Evolutionary conservation across 2,329 filamentous ascomycete species (phyloP).

Genomic region (Ophiognomonia clavigignenti-juglandacearum): DNA sequence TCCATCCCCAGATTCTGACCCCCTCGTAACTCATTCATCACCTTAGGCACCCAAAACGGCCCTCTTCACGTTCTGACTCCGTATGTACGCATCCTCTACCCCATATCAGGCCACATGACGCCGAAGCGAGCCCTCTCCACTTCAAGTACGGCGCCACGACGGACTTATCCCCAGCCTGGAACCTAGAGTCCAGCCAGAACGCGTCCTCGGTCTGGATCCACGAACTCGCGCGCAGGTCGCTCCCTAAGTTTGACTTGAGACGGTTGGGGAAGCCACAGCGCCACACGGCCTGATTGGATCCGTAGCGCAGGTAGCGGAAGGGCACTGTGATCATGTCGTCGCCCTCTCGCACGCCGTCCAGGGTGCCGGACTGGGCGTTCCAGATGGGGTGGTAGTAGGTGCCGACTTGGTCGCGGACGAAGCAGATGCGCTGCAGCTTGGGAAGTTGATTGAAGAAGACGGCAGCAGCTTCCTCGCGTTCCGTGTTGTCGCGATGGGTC

Average conservation of each 20-base stretch:
- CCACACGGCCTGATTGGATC: not conserved
- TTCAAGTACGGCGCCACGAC: not conserved
- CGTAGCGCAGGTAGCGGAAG: constrained; percentile 2
- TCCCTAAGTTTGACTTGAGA: constrained; percentile 4
- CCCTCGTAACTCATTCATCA: too few relatives aligned
- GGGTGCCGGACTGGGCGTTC: not conserved
- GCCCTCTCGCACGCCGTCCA: constrained; percentile 1
- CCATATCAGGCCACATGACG: not conserved
- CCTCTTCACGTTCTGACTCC: too few relatives aligned
- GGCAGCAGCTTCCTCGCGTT: constrained; percentile 3
- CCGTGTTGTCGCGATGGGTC: constrained; percentile 1
- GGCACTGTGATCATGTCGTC: constrained; percentile 2
- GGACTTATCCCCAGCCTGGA: not conserved
- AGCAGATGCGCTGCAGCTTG: constrained; percentile 10
- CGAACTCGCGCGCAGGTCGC: not conserved
- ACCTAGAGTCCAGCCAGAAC: constrained; percentile 5
- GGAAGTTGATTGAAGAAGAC: constrained; percentile 8
- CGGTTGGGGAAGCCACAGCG: constrained; percentile 13
- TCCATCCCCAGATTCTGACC: too few relatives aligned
- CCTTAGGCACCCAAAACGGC: too few relatives aligned
- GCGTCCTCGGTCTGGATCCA: not conserved
- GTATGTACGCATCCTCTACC: not conserved
- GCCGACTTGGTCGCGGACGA: constrained; percentile 13
- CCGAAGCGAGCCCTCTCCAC: not conserved
- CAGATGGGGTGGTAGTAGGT: constrained; percentile 2